These are phyloP conservation scores for Claviceps spartinae DNA, from an alignment of 2,329 filamentous ascomycete genomes.

Conservation along the genomic window DNA sequence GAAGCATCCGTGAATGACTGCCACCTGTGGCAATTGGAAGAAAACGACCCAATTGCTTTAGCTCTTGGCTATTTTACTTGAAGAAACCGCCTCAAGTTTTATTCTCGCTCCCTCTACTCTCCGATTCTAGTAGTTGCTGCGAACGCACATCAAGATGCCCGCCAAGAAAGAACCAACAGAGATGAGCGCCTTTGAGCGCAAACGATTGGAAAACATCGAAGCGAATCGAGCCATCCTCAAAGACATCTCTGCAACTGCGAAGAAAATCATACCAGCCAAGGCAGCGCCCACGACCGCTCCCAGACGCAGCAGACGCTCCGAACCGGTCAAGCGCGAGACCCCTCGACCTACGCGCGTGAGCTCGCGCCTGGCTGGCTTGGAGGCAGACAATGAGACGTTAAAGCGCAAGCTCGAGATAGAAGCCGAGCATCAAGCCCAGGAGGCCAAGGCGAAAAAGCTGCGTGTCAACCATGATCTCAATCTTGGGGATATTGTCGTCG, in stretches of 20 bases:
- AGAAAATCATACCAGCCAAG: constrained; percentile 47
- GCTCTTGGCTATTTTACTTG: neutral
- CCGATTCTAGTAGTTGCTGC: neutral
- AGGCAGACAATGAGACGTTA: constrained; percentile 30
- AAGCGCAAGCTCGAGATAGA: constrained; percentile 41
- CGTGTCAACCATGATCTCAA: constrained; percentile 46
- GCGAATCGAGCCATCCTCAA: constrained; percentile 71
- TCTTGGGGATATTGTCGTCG: constrained; percentile 65
- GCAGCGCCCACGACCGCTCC: constrained; percentile 34
- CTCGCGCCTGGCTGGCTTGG: constrained; percentile 42
- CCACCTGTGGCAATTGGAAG: neutral
- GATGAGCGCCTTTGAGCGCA: constrained; percentile 76
- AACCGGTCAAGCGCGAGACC: constrained; percentile 33
- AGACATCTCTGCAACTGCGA: constrained; percentile 59
- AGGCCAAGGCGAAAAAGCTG: constrained; percentile 43
- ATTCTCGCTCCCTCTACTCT: neutral
- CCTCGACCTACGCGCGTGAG: constrained; percentile 41
- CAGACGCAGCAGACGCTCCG: constrained; percentile 18
- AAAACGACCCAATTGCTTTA: neutral
- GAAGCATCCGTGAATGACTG: neutral
- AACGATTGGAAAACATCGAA: constrained; percentile 73
- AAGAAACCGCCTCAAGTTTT: neutral
- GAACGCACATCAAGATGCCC: constrained; percentile 25
- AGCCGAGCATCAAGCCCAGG: constrained; percentile 25
- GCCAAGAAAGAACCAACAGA: constrained; percentile 27